Evolutionary conservation across 345 rosid species (phyloP), one percentile per base, ranked within the genome.

Genomic region (Citrus maxima): DNA sequence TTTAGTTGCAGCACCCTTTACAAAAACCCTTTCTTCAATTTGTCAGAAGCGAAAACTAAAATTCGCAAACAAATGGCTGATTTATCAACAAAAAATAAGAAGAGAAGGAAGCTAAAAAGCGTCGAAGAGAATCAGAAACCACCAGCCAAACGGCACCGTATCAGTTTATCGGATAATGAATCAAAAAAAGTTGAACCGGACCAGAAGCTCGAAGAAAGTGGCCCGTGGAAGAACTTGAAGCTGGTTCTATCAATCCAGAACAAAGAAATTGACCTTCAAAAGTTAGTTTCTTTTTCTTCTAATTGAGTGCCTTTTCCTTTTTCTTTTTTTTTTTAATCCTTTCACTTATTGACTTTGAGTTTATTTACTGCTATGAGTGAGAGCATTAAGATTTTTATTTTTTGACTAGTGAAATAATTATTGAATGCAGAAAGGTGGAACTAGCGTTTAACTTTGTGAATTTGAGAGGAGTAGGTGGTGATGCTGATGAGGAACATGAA

Each of bases 151-250:
- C 82, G 67, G 56, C 85, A 59, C 70, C 78, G 75, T 40, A 34
- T 32, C 4, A 81, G 79, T 72, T 75, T 46, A 35, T 76, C 87
- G 8, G 82, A 83, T 73, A 34, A 79, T 6, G 77, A 74, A 25
- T 28, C 28, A 10, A 21, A 27, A 18, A 87, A 25, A 61, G 70
- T 56, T 12, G 84, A 78, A 12, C 51, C 54, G 38, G 70, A 56
- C 72, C 35, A 40, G 72, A 81, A 49, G 10, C 61, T 76, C 32
- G 81, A 80, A 35, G 88, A 80, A 75, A 92, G 40, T 22, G 60
- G 78, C 78, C 89, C 92, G 42, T 96, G 98, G 98, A 86, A 81
- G 82, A 94, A 94, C 79, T 87, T 96, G 16, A 85, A 93, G 80
- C 84, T 96, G 72, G 87, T 94, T 78, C 86, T 90, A 16, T 85